phyloP scores from a whole-genome alignment of 2,329 filamentous ascomycete species.

The Apiospora saccharicola region DNA sequence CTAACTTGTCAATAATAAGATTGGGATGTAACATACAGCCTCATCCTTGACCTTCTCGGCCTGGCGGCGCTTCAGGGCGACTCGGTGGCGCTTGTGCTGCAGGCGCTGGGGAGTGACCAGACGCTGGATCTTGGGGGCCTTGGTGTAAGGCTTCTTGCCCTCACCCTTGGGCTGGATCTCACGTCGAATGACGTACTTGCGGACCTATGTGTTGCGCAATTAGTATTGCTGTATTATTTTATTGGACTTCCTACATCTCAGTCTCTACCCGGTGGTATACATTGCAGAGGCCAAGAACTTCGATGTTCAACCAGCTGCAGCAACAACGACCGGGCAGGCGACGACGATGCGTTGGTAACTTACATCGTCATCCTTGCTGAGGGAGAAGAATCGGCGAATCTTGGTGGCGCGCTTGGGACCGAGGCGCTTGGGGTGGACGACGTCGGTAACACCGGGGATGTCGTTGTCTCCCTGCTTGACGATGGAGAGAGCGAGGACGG shows the following conservation, averaged over 20 bases:
- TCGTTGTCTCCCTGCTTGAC: slow-evolving; percentile 98
- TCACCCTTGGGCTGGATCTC: slow-evolving; percentile 97
- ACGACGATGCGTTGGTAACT: slow-evolving; percentile 72
- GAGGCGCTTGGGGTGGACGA: slow-evolving; percentile 98
- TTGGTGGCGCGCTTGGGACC: slow-evolving; percentile 99
- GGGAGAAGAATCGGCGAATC: slow-evolving; percentile 99
- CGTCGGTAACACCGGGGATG: slow-evolving; percentile 95
- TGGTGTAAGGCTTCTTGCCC: slow-evolving; percentile 98
- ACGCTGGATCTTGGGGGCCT: slow-evolving; percentile 99
- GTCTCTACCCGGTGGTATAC: slow-evolving; percentile 55
- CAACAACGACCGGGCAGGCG: slow-evolving; percentile 70
- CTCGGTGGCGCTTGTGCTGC: slow-evolving; percentile 99
- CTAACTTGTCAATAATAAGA: no score
- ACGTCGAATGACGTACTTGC: slow-evolving; percentile 99
- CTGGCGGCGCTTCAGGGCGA: slow-evolving; percentile 98
- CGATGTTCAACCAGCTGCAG: slow-evolving; percentile 44
- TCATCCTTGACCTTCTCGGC: slow-evolving; percentile 98
- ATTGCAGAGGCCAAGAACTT: slow-evolving; percentile 46
- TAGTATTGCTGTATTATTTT: slow-evolving; percentile 22
- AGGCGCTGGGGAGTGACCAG: slow-evolving; percentile 99
- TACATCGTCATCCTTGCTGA: slow-evolving; percentile 99
- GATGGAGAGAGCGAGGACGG: slow-evolving; percentile 91
- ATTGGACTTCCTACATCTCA: slow-evolving; percentile 39
- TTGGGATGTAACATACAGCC: slow-evolving; percentile 73
- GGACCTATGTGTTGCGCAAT: slow-evolving; percentile 66